These are phyloP conservation scores for Cytospora chrysosperma DNA, from an alignment of 2,329 filamentous ascomycete species.

Conservation along the genomic window DNA sequence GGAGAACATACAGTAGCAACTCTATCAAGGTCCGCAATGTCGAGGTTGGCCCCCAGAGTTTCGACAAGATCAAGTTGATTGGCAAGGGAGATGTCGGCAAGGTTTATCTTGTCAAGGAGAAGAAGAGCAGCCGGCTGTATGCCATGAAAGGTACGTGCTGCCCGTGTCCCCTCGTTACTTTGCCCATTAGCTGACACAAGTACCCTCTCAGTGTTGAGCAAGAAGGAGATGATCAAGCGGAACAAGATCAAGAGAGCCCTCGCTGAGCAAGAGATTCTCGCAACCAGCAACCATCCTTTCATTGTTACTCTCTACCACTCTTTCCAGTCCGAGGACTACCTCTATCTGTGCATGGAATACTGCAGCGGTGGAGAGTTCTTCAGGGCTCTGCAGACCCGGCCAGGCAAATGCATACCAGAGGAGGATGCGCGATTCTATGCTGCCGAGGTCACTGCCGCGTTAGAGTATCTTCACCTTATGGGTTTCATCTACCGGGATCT, in stretches of 20 bases:
- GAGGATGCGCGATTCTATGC: conserved; percentile 97
- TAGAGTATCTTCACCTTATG: conserved; percentile 98
- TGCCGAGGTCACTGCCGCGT: conserved; percentile 90
- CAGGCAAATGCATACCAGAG: conserved; percentile 95
- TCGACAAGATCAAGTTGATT: conserved; percentile 99
- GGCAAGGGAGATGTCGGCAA: conserved; percentile 98
- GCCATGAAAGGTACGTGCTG: conserved; percentile 91
- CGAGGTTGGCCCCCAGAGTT: conserved; percentile 90
- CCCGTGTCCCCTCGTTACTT: not conserved
- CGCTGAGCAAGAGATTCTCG: conserved; percentile 95
- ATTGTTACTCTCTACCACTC: conserved; percentile 99
- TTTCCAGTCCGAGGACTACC: conserved; percentile 97
- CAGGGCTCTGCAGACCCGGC: conserved; percentile 89
- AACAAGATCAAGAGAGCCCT: conserved; percentile 99
- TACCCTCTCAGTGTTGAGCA: conserved; percentile 74
- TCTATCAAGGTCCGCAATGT: conserved; percentile 98
- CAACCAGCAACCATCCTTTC: conserved; percentile 97
- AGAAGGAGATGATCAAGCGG: conserved; percentile 99
- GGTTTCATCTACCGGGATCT: conserved; percentile 98
- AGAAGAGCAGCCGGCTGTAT: conserved; percentile 93
- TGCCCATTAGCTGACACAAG: conserved; percentile 38
- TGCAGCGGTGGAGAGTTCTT: conserved; percentile 99
- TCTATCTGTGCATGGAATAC: conserved; percentile 99
- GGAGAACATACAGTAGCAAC: conserved; percentile 96
- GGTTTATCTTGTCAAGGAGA: conserved; percentile 95